Evolutionary conservation across 169 alveolate species (phyloP).

Genomic region (Cryptosporidium bovis): DNA sequence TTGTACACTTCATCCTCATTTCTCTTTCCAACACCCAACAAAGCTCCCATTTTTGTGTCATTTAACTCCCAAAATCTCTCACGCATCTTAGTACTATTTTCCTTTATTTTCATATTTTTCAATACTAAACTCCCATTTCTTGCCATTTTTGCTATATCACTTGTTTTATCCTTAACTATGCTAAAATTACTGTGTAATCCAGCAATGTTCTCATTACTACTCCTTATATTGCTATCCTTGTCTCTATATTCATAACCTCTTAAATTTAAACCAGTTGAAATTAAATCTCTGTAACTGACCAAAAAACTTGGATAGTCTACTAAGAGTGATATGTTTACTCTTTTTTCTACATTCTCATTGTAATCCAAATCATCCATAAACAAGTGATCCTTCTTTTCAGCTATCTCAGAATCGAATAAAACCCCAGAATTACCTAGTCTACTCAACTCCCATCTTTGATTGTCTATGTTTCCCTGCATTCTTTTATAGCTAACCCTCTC

Average conservation of each 20-base stretch:
- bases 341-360: slow-evolving; percentile 88
- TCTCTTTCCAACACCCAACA: slow-evolving; percentile 79
- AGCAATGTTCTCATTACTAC: background rate
- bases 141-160: slow-evolving; percentile 97
- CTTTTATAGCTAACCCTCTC: slow-evolving; percentile 74
- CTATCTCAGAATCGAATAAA: slow-evolving; percentile 78
- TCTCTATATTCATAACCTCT: slow-evolving; percentile 18
- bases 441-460: slow-evolving; percentile 96
- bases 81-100: slow-evolving; percentile 90
- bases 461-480: slow-evolving; percentile 91
- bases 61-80: slow-evolving; percentile 94
- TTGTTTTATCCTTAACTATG: slow-evolving; percentile 96
- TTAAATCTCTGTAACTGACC: slow-evolving; percentile 67
- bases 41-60: slow-evolving; percentile 90
- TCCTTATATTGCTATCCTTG: slow-evolving; percentile 27
- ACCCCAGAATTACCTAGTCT: slow-evolving; percentile 93
- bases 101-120: slow-evolving; percentile 90
- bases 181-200: slow-evolving; percentile 77
- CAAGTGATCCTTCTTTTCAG: slow-evolving; percentile 76
- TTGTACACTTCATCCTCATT: slow-evolving; percentile 17
- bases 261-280: slow-evolving; percentile 76
- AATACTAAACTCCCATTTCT: slow-evolving; percentile 95
- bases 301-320: slow-evolving; percentile 95
- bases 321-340: slow-evolving; percentile 91
- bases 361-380: slow-evolving; percentile 82